Conservation (phyloP, 2,329 filamentous ascomycete species). For the Capronia epimyces region DNA sequence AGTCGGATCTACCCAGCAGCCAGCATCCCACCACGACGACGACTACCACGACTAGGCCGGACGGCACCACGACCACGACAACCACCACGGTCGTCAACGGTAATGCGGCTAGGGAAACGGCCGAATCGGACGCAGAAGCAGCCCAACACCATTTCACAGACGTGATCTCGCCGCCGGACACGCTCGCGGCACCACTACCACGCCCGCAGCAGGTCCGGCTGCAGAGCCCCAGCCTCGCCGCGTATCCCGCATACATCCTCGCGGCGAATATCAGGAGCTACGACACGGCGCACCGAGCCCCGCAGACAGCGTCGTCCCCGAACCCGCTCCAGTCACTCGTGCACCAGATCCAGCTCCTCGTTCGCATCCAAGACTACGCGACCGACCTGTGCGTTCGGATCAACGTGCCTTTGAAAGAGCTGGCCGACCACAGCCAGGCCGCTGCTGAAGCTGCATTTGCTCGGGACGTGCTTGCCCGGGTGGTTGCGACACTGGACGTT, state of each 20-base stretch:
- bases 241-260: conserved; percentile 23
- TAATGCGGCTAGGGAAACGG: not conserved
- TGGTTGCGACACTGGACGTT: conserved; percentile 70
- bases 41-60: not conserved
- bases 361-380: conserved; percentile 66
- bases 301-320: conserved; percentile 1
- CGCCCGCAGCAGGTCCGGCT: conserved; percentile 7
- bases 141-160: conserved; percentile 47
- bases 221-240: conserved; percentile 12
- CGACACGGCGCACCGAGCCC: conserved; percentile 1
- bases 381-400: conserved; percentile 82
- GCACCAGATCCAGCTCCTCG: conserved; percentile 68
- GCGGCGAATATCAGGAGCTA: conserved; percentile 22
- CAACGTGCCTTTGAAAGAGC: conserved; percentile 78
- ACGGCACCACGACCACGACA: conserved; percentile 1
- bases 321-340: conserved; percentile 14
- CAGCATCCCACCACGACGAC: not conserved
- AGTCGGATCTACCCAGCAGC: conserved; percentile 10
- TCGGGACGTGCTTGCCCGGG: conserved; percentile 36
- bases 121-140: conserved; percentile 17
- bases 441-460: conserved; percentile 57
- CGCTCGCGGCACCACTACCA: conserved; percentile 13
- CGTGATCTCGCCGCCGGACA: conserved; percentile 36
- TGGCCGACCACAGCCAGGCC: conserved; percentile 62
- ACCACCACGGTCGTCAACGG: not conserved